Conservation (phyloP, 169 alveolate genomes). For the Cryptosporidium ubiquitum region DNA sequence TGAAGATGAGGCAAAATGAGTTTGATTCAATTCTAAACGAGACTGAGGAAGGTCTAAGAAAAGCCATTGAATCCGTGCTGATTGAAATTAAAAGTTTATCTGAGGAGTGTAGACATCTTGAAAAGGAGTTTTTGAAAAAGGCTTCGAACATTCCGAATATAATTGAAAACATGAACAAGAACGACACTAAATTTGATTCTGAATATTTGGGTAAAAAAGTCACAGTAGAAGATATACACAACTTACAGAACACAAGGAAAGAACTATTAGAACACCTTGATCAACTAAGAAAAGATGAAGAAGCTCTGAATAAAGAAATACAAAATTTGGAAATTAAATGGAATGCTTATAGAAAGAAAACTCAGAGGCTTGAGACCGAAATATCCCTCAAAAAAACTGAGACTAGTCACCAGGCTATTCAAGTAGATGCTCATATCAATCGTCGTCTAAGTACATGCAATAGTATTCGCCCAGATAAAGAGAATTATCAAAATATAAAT, state of each 20-base stretch:
- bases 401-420: conserved; percentile 55
- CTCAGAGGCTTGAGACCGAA: conserved; percentile 53
- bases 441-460: conserved; percentile 31
- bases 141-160: conserved; percentile 57
- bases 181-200: conserved; percentile 9
- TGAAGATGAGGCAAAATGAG: not conserved
- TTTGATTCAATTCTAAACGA: not conserved
- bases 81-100: conserved; percentile 7
- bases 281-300: conserved; percentile 16
- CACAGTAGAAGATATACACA: conserved; percentile 39
- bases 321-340: conserved; percentile 46
- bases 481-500: not conserved
- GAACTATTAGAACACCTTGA: conserved; percentile 19
- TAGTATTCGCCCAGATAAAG: not conserved
- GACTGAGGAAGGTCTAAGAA: not conserved
- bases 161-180: conserved; percentile 12
- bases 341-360: conserved; percentile 29
- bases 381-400: conserved; percentile 61
- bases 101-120: conserved; percentile 7
- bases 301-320: conserved; percentile 27
- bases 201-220: conserved; percentile 40
- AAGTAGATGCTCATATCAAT: conserved; percentile 67
- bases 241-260: conserved; percentile 34
- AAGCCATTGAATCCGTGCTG: conserved; percentile 6
- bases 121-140: conserved; percentile 23